Base-by-base conservation (phyloP, 1,284 basidiomycete species). In the Violaceomyces palustris region DNA sequence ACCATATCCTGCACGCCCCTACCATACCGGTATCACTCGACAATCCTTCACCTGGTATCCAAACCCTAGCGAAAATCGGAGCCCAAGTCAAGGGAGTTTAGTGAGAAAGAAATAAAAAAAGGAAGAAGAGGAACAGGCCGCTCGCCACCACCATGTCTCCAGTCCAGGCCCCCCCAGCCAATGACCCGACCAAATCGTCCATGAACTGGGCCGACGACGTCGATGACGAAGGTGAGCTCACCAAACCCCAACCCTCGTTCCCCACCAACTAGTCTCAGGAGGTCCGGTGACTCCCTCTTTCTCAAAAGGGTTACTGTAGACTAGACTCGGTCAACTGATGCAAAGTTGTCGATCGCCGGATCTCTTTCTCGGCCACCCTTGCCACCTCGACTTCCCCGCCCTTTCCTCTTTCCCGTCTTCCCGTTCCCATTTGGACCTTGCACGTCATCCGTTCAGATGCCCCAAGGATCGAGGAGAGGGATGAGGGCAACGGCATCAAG, bases 401-500 rank as follows among this genome's bases (percentile, higher is more conserved):
- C 40, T n/a, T 25, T 9, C 31, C 14, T 15, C 26, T 25, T 19
- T 22, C 17, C n/a, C 18, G 15, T 14, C 29, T 5, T 8, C 26
- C 26, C 14, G 26, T 9, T 14, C 14, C 26, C 8, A 8, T 27
- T 27, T 27, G 29, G 14, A 30, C 11, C 29, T 30, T 17, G 17
- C 21, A 15, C 26, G 14, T 50, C 28, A 30, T 37, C 17, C 49
- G 38, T n/a, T n/a, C 21, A 10, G 54, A 60, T 17, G 46, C 42
- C 24, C 56, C 65, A 18, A 49, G 49, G 32, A 55, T 69, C 34
- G 74, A 75, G 49, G 78, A 79, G 60, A 86, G 90, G 67, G 78
- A 86, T 36, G 91, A 92, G 70, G 86, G 88, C 61, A 87, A 93
- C 67, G 92, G 92, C 2, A 81, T 96, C 67, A 83, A 88, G 29